Evolutionary conservation across 805 yeast genomes (phyloP).

Genomic region (Metschnikowia drakensbergensis): DNA sequence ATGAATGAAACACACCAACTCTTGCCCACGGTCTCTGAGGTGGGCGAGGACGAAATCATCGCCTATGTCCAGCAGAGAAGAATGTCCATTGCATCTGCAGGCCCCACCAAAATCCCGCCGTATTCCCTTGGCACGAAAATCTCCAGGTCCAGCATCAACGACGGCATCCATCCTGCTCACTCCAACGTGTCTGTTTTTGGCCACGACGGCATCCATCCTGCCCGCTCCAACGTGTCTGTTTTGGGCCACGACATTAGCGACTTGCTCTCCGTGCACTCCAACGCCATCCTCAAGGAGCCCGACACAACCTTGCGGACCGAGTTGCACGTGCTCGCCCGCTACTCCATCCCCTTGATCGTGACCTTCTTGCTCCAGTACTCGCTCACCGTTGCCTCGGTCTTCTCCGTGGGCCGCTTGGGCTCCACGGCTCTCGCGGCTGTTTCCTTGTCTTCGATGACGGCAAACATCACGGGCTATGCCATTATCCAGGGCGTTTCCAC

Average conservation of each 20-base stretch:
- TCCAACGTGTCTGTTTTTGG: slow-evolving; percentile 8
- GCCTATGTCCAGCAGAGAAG: slow-evolving; percentile 38
- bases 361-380: slow-evolving; percentile 72
- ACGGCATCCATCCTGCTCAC: slow-evolving; percentile 12
- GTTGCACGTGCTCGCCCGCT: slow-evolving; percentile 33
- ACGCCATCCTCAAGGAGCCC: slow-evolving; percentile 31
- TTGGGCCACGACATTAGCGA: slow-evolving; percentile 11
- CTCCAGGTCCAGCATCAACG: slow-evolving; percentile 16
- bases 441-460: slow-evolving; percentile 72
- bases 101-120: slow-evolving; percentile 19
- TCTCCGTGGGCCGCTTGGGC: slow-evolving; percentile 73
- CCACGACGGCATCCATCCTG: neutral
- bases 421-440: slow-evolving; percentile 71
- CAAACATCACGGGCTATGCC: slow-evolving; percentile 71
- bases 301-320: slow-evolving; percentile 41
- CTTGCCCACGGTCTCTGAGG: slow-evolving; percentile 12
- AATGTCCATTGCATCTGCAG: slow-evolving; percentile 35
- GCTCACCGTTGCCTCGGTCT: slow-evolving; percentile 70
- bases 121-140: slow-evolving; percentile 15
- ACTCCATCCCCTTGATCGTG: slow-evolving; percentile 55
- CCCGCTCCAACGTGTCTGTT: too few relatives aligned
- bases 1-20: slow-evolving; percentile 6
- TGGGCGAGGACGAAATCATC: slow-evolving; percentile 35
- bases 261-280: slow-evolving; percentile 24
- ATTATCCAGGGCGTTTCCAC: slow-evolving; percentile 77